Evolutionary conservation across 306 rosid genomes (phyloP), one percentile per base, ranked within the genome.

Genomic region (Adenanthera pavonina): DNA sequence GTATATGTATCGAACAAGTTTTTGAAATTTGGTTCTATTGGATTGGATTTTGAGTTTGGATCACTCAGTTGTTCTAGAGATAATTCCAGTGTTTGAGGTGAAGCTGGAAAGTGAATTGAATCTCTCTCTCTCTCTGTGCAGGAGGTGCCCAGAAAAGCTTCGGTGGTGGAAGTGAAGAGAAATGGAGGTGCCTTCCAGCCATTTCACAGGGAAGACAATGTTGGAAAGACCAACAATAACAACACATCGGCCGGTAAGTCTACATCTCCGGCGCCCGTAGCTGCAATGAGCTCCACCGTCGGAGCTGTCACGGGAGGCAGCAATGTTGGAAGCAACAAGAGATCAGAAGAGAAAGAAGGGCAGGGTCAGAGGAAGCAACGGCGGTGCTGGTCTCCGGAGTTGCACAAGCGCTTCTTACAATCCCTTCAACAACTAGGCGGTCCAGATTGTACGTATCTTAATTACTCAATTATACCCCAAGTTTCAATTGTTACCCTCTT

Each of bases 361-460:
- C 92, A 86, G 57, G 43, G 20, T 80, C 88, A 82, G 84, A 90
- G 95, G 57, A 95, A 95, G 88, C 95, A 89, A 78, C 88, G 97
- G 59, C 77, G 99, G 75, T 85, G 89, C 74, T 95, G 97, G 99
- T 95, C 99, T 1, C 95, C 92, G 75, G 99, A 95, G 85, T 73
- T 95, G 82, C 99, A 95, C 35, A 90, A 89, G 36, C 87, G 97
- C 51, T 95, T 95, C 88, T 78, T 95, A 78, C 86, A 86, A 46
- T 89, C 97, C 20, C 97, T 95, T 80, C 97, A 91, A 57, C 95
- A 91, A 49, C 97, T 95, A 47, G 98, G 98, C 0, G 98, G 98
- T 73, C 81, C 98, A 75, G 92, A 90, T 83, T 82, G 98, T 95
- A 83, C 15, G 89, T 85, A 15, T 74, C 52, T 44, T 9, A 57